Evolutionary conservation across 208 protist genomes (phyloP).

Genomic region (Trypanosoma brucei): DNA sequence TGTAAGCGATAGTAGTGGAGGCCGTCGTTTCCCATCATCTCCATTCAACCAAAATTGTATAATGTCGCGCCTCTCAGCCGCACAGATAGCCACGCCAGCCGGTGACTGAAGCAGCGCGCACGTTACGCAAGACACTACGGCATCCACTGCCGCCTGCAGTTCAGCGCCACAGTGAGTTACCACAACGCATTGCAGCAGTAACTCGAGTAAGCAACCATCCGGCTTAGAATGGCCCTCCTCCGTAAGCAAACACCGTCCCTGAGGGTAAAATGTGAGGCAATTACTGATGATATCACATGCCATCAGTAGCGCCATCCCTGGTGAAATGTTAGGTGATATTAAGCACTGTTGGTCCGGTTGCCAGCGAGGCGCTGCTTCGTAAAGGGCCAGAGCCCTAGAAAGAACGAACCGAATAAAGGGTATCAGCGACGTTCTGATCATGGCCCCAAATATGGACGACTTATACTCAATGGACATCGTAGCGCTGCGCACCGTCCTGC

Average conservation of each 20-base stretch:
- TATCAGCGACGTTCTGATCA: slow-evolving; percentile 37
- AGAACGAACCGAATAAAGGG: slow-evolving; percentile 34
- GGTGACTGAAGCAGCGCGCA: slow-evolving; percentile 20
- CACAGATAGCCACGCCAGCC: slow-evolving; percentile 9
- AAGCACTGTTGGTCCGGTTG: background rate
- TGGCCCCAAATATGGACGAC: slow-evolving; percentile 35
- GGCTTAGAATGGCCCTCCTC: slow-evolving; percentile 9
- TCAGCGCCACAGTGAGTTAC: slow-evolving; percentile 26
- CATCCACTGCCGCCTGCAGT: slow-evolving; percentile 42
- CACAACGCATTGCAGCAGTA: slow-evolving; percentile 37
- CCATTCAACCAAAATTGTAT: slow-evolving; percentile 53
- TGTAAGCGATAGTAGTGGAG: slow-evolving; percentile 36
- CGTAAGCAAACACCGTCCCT: slow-evolving; percentile 20
- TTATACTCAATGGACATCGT: slow-evolving; percentile 41
- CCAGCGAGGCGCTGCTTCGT: background rate
- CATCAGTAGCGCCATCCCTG: slow-evolving; percentile 34
- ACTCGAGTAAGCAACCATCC: slow-evolving; percentile 26
- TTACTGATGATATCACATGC: slow-evolving; percentile 32
- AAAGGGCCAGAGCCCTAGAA: slow-evolving; percentile 9
- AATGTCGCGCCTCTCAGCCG: slow-evolving; percentile 34
- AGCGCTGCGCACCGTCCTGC: slow-evolving; percentile 61
- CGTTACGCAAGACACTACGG: slow-evolving; percentile 23
- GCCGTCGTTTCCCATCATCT: slow-evolving; percentile 15
- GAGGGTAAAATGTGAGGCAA: slow-evolving; percentile 26
- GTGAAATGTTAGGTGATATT: background rate